Evolutionary conservation across 352 stramenopile species (phyloP).

Genomic region (Thraustochytrium striatum): DNA sequence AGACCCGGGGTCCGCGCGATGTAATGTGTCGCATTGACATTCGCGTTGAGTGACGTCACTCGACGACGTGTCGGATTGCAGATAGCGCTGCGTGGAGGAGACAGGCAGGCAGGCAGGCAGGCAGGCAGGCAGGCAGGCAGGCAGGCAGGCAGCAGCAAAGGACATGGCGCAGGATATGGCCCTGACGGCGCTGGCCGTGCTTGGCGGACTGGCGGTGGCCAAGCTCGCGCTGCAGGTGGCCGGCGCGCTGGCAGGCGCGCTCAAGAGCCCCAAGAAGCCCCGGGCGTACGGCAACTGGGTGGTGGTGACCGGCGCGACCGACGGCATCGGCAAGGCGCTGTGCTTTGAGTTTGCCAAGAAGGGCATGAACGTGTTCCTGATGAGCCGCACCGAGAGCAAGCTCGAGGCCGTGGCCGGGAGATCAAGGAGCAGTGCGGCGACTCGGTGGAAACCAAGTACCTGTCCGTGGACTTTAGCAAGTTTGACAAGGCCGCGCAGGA

Average conservation of each 20-base stretch:
- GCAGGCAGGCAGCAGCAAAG: not conserved
- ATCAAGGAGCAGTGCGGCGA: conserved; percentile 84
- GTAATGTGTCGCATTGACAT: too few relatives aligned
- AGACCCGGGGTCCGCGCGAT: too few relatives aligned
- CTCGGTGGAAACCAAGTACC: conserved; percentile 72
- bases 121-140: not conserved
- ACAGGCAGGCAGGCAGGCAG: not conserved
- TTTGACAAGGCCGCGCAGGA: conserved; percentile 71
- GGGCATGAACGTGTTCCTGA: conserved; percentile 93
- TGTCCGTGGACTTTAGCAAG: conserved; percentile 86
- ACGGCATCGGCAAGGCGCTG: conserved; percentile 82
- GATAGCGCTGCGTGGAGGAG: not conserved
- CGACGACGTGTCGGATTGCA: not conserved
- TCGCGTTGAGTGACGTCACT: not conserved
- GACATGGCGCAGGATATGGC: not conserved
- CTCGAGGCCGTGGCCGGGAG: conserved; percentile 85
- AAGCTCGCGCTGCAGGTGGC: conserved; percentile 17
- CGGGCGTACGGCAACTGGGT: conserved; percentile 87
- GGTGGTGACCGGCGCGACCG: conserved; percentile 93
- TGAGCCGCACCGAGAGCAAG: conserved; percentile 92
- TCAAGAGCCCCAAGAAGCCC: not conserved
- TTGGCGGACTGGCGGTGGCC: conserved; percentile 10
- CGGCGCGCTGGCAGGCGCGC: not conserved
- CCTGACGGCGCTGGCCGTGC: not conserved
- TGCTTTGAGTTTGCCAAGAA: conserved; percentile 91